Conservation (phyloP, 805 yeast genomes). For the Vanderwaltozyma verrucispora region DNA sequence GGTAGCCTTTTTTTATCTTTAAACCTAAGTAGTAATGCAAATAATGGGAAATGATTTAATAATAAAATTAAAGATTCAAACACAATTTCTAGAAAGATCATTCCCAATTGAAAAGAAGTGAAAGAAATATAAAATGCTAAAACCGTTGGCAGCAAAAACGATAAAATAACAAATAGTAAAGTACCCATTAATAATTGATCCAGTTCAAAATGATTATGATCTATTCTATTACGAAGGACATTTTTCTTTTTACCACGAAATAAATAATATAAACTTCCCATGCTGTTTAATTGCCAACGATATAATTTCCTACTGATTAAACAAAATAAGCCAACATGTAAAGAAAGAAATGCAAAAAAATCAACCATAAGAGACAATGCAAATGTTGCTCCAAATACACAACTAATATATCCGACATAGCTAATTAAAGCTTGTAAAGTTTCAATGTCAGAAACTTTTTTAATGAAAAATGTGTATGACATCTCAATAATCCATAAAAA, state of each 20-base stretch:
- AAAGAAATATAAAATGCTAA: constrained; percentile 74
- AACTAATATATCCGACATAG: constrained; percentile 32
- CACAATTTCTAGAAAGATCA: constrained; percentile 38
- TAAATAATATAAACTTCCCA: constrained; percentile 67
- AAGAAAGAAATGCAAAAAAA: constrained; percentile 45
- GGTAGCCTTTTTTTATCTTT: constrained; percentile 69
- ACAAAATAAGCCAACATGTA: constrained; percentile 71
- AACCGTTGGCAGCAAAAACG: constrained; percentile 79
- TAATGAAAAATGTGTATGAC: constrained; percentile 36
- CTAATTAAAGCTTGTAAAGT: constrained; percentile 23
- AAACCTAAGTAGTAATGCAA: constrained; percentile 64
- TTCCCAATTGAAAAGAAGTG: constrained; percentile 45
- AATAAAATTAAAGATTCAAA: constrained; percentile 53
- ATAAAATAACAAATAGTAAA: constrained; percentile 65
- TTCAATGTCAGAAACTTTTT: constrained; percentile 12
- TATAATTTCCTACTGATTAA: constrained; percentile 70
- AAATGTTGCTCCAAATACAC: constrained; percentile 57
- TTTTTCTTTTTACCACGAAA: constrained; percentile 87
- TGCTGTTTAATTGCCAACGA: constrained; percentile 56
- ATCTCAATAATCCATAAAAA: constrained; percentile 75
- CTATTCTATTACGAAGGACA: constrained; percentile 74
- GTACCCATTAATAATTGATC: constrained; percentile 88
- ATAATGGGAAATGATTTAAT: constrained; percentile 78
- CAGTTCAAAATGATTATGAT: constrained; percentile 70
- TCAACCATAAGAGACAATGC: constrained; percentile 60